Base-by-base conservation (phyloP, 1,284 basidiomycete species). In the Papiliotrema fonsecae region DNA sequence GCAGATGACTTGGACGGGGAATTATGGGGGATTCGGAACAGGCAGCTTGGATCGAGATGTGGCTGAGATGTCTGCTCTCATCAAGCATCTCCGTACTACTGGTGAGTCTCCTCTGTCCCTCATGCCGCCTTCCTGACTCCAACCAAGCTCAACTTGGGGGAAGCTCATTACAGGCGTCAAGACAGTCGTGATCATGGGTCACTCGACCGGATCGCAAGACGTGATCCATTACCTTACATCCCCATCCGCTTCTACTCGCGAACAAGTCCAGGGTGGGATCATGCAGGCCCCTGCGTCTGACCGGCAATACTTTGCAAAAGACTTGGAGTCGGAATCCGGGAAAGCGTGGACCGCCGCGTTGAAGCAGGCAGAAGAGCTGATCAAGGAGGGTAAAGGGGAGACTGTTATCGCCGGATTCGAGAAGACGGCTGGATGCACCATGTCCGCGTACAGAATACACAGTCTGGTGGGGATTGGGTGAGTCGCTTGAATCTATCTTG, bases 161-260 rank as follows among this genome's bases (percentile, higher is more conserved):
- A 48, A 14, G 9, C 18, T 5, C 6, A 13, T 31, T 6, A 26
- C 26, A 57, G 53, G 59, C 13, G 14, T 56, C n/a, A 34, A 51
- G 38, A 62, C 48, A 4, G 42, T 74, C 27, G 61, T 74, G 1
- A 38, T 72, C 16, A 69, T 73, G 65, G 73, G 73, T 34, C 72
- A 74, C 50, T 70, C 67, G 3, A 75, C 74, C 6, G 74, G 74
- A 11, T 70, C 64, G 13, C 74, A 75, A 54, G 71, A 74, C 47
- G 64, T 70, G 21, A 67, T 73, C 18, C 62, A 65, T 39, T 74
- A 71, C 58, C 62, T 74, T 27, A 57, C 62, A 24, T 54, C 56
- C 14, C 52, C 54, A 10, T 11, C 4, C 4, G 34, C 45, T 34
- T 2, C 5, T 10, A 41, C 43, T 7, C 40, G 45, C 19, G 37